Percentiles rank a stretch among this genome's conserved stretches.
phyloP scores from a whole-genome alignment of 2,329 filamentous ascomycete species.

The Colletotrichum australisinense region DNA sequence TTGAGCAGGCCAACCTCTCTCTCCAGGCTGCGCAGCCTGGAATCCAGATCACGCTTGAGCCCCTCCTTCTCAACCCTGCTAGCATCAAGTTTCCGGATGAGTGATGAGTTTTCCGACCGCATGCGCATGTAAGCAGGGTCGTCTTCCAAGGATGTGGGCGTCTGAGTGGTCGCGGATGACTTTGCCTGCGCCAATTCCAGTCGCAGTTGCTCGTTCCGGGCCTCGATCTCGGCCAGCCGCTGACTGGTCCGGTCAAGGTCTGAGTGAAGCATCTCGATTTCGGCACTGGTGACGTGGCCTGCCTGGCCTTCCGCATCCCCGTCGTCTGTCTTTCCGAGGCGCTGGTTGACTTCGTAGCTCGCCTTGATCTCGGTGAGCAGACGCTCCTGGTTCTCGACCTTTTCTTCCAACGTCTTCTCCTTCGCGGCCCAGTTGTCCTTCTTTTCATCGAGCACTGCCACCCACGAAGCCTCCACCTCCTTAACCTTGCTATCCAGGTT shows the following conservation, averaged over 20 bases:
- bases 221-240: constrained; percentile 89
- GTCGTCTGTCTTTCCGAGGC: constrained; percentile 79
- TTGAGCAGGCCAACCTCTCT: constrained; percentile 80
- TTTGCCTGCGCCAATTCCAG: constrained; percentile 91
- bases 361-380: constrained; percentile 95
- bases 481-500: constrained; percentile 83
- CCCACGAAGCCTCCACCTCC: constrained; percentile 91
- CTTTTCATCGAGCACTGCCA: constrained; percentile 90
- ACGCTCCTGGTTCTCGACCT: constrained; percentile 92
- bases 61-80: constrained; percentile 85
- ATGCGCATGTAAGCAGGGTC: constrained; percentile 90
- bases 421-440: constrained; percentile 96
- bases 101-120: constrained; percentile 91
- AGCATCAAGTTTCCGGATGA: constrained; percentile 89
- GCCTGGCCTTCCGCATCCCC: constrained; percentile 66
- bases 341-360: constrained; percentile 95
- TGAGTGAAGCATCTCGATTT: constrained; percentile 92
- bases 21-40: constrained; percentile 81
- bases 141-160: constrained; percentile 78
- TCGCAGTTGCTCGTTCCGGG: constrained; percentile 92
- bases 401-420: constrained; percentile 90
- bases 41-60: constrained; percentile 80
- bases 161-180: constrained; percentile 74
- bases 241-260: constrained; percentile 91
- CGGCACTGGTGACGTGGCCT: constrained; percentile 82